Conservation (phyloP, 1,284 basidiomycete species). For the Moniliella sp. region DNA sequence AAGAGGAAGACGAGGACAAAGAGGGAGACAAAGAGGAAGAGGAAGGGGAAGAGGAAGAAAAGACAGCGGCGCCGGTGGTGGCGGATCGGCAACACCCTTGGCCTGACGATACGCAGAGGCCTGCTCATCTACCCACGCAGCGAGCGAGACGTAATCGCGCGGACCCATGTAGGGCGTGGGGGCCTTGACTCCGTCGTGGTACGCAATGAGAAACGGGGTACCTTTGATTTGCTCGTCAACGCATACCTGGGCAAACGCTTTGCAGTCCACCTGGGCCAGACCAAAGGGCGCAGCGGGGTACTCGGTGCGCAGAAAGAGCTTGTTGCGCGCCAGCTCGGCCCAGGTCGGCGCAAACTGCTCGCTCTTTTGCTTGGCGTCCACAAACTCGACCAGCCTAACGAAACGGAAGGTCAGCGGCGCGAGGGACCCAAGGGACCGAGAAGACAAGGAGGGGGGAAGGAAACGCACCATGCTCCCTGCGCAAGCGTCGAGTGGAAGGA, state of each 20-base stretch:
- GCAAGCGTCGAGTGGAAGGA: too few species aligned
- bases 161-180: conserved; percentile 10
- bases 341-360: conserved; percentile 59
- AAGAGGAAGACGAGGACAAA: too few species aligned
- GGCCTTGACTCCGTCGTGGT: conserved; percentile 16
- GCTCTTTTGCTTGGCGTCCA: conserved; percentile 55
- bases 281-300: conserved; percentile 22
- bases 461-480: too few species aligned
- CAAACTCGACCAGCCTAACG: conserved; percentile 30
- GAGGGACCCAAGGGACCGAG: too few species aligned
- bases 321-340: conserved; percentile 46
- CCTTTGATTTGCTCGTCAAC: conserved; percentile 12
- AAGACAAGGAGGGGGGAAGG: too few species aligned
- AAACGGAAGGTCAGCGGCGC: too few species aligned
- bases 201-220: conserved; percentile 13
- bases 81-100: conserved; percentile 9
- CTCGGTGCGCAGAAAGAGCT: conserved; percentile 40
- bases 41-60: too few species aligned
- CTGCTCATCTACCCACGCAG: conserved; percentile 15
- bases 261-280: conserved; percentile 26
- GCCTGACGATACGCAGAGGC: conserved; percentile 8
- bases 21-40: too few species aligned
- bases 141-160: conserved; percentile 16
- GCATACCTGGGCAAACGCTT: conserved; percentile 17
- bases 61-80: too few species aligned